Percentiles rank a stretch among this genome's conserved stretches.
Evolutionary conservation across 2,329 filamentous ascomycete species (phyloP).

Genomic region (Aureobasidium leucospermi): DNA sequence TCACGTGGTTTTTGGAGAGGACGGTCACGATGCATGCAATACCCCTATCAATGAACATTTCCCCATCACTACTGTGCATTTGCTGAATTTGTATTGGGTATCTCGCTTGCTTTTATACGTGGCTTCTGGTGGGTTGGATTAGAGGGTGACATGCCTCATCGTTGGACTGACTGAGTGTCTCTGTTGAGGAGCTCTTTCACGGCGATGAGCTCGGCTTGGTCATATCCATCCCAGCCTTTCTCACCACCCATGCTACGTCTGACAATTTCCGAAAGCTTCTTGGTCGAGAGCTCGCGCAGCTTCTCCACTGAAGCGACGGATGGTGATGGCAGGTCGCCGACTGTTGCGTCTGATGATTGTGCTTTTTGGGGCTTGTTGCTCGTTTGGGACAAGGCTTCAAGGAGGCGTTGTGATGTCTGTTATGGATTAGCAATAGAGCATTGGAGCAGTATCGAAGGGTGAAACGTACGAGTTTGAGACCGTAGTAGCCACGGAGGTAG

Average conservation of each 20-base stretch:
- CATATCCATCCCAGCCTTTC: slow-evolving; percentile 65
- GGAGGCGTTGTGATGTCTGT: slow-evolving; percentile 20
- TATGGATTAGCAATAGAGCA: too few species aligned
- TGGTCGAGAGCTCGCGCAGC: slow-evolving; percentile 64
- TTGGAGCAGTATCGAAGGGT: not conserved
- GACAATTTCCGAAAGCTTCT: slow-evolving; percentile 70
- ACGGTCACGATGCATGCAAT: slow-evolving; percentile 9
- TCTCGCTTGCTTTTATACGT: slow-evolving; percentile 5
- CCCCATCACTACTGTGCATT: not conserved
- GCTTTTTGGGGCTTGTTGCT: slow-evolving; percentile 20
- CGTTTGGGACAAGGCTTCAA: slow-evolving; percentile 19
- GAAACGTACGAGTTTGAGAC: slow-evolving; percentile 56
- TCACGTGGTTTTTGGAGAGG: not conserved
- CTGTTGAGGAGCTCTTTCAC: slow-evolving; percentile 59
- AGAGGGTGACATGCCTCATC: slow-evolving; percentile 17
- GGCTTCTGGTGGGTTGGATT: not conserved
- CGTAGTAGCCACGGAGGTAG: slow-evolving; percentile 88
- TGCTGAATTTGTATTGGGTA: not conserved
- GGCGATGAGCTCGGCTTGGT: slow-evolving; percentile 62
- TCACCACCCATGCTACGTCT: slow-evolving; percentile 54
- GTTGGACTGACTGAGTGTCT: slow-evolving; percentile 33
- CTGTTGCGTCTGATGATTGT: slow-evolving; percentile 23
- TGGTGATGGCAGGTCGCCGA: slow-evolving; percentile 44
- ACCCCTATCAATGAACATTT: slow-evolving; percentile 8
- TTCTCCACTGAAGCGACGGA: slow-evolving; percentile 53